Evolutionary conservation across 106 monocot genomes (phyloP).

Genomic region (Dioscorea alata): DNA sequence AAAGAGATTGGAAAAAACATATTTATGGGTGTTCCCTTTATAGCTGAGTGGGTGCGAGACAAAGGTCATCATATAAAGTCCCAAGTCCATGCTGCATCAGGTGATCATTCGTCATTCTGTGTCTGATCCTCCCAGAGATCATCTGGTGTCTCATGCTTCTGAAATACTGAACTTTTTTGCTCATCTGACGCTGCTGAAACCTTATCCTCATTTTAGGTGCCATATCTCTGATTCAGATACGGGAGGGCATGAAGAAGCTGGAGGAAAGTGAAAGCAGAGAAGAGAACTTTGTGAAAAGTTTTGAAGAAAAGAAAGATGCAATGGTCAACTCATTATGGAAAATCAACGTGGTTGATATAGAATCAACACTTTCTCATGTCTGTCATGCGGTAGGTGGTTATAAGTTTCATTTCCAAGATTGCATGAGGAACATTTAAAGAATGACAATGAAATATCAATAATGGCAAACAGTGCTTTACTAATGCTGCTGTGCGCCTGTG

Average conservation of each 20-base stretch:
- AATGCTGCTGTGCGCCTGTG: no score
- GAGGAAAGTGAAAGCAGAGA: constrained; percentile 53
- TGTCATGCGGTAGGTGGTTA: constrained; percentile 67
- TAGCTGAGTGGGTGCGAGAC: constrained; percentile 93
- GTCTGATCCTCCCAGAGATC: background rate
- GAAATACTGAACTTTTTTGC: background rate
- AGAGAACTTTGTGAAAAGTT: constrained; percentile 46
- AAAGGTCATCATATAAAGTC: constrained; percentile 91
- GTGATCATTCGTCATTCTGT: constrained; percentile 19
- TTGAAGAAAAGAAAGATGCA: constrained; percentile 79
- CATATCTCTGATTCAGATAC: constrained; percentile 69
- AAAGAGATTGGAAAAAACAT: constrained; percentile 69
- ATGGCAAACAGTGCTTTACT: background rate
- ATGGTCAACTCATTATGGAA: constrained; percentile 97
- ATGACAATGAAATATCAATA: background rate
- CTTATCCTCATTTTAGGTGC: constrained; percentile 43
- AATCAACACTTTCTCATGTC: constrained; percentile 78
- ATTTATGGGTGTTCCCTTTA: constrained; percentile 86
- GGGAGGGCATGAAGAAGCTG: constrained; percentile 75
- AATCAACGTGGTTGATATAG: constrained; percentile 93
- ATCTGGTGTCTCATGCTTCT: background rate
- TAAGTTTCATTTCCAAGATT: background rate
- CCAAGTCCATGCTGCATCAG: constrained; percentile 93
- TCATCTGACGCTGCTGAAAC: background rate
- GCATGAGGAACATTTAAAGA: background rate